A percentile compares a stretch with the other conserved stretches of the same genome.
These are phyloP conservation scores for Fusarium azukiicola DNA, from an alignment of 2,329 filamentous ascomycete species.

Conservation along the genomic window DNA sequence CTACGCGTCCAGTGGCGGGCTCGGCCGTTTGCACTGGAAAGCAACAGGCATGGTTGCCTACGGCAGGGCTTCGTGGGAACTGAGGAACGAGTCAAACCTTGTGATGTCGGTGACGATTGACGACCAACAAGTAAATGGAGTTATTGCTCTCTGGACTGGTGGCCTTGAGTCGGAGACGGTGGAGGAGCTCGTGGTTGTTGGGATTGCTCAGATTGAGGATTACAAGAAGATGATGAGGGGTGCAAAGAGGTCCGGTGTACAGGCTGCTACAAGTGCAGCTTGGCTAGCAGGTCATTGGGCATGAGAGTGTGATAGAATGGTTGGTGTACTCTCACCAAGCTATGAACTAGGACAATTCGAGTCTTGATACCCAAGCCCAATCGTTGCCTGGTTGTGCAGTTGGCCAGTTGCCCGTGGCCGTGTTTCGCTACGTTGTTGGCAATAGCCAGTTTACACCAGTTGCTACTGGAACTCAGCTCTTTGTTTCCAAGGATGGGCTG, in stretches of 20 bases:
- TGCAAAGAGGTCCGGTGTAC: slow-evolving; percentile 10
- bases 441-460: no score
- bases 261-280: not conserved
- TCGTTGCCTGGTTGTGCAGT: not conserved
- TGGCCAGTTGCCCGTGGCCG: no score
- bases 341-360: not conserved
- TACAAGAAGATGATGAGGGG: slow-evolving; percentile 19
- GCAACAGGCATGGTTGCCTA: slow-evolving; percentile 22
- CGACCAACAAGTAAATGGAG: slow-evolving; percentile 15
- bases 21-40: slow-evolving; percentile 25
- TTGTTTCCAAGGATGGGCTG: no score
- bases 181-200: slow-evolving; percentile 22
- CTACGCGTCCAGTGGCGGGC: slow-evolving; percentile 12
- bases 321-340: not conserved
- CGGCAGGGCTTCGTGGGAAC: slow-evolving; percentile 29
- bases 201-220: slow-evolving; percentile 26
- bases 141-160: slow-evolving; percentile 18
- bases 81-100: slow-evolving; percentile 18
- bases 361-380: not conserved
- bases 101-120: slow-evolving; percentile 29
- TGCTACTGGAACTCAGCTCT: no score
- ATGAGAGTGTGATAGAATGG: not conserved
- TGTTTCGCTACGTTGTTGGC: no score
- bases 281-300: slow-evolving; percentile 16
- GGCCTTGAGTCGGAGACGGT: slow-evolving; percentile 14